Percentiles rank a stretch among this genome's conserved stretches.
These are phyloP conservation scores for Chamaecrista fasciculata DNA, from an alignment of 306 rosid genomes.

Conservation along the genomic window DNA sequence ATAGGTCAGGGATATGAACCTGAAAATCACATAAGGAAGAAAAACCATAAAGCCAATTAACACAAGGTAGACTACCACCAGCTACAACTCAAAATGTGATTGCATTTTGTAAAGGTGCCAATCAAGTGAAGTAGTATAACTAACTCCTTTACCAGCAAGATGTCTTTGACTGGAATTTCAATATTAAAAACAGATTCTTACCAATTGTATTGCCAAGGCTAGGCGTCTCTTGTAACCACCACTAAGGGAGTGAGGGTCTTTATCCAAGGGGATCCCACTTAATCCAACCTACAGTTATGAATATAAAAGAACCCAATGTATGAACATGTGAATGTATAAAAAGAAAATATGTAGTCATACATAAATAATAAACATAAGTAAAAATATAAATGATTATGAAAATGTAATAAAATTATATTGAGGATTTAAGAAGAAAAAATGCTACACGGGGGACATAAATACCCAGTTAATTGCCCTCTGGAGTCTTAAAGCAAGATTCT, in stretches of 20 bases:
- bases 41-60: constrained; percentile 27
- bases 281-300: constrained; percentile 67
- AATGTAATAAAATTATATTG: constrained; percentile 12
- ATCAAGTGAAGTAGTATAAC: constrained; percentile 26
- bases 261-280: constrained; percentile 79
- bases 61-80: constrained; percentile 12
- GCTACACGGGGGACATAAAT: constrained; percentile 29
- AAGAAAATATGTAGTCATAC: neutral
- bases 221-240: constrained; percentile 98
- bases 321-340: constrained; percentile 9
- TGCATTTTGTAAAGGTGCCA: constrained; percentile 2
- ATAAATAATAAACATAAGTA: constrained; percentile 13
- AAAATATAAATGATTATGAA: constrained; percentile 18
- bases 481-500: constrained; percentile 71
- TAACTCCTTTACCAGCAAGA: constrained; percentile 2
- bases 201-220: constrained; percentile 91
- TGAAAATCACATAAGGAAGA: constrained; percentile 38
- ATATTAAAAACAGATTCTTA: constrained; percentile 39
- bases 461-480: constrained; percentile 96
- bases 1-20: constrained; percentile 85
- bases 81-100: constrained; percentile 8
- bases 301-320: constrained; percentile 9
- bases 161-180: neutral
- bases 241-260: constrained; percentile 90
- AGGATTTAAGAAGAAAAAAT: constrained; percentile 13